These are phyloP conservation scores for Talaromyces atroroseus DNA, from an alignment of 2,329 filamentous ascomycete species.

Conservation along the genomic window DNA sequence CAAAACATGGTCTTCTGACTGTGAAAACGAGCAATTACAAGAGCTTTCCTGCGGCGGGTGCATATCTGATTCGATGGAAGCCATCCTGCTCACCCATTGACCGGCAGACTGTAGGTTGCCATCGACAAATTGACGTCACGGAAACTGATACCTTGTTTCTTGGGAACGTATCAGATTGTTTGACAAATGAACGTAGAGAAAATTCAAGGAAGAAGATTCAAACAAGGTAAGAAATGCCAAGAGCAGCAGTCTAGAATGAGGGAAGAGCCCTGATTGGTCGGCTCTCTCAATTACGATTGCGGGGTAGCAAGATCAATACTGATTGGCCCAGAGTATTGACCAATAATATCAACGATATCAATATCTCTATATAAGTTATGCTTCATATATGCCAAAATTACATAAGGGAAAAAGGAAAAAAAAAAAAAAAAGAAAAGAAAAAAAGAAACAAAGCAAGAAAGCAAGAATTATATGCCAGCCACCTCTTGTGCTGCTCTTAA, in stretches of 20 bases:
- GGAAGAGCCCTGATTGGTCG: background rate
- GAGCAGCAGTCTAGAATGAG: background rate
- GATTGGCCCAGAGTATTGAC: background rate
- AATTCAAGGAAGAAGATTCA: background rate
- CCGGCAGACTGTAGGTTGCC: background rate
- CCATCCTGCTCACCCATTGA: background rate
- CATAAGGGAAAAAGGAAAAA: background rate
- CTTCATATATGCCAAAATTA: background rate
- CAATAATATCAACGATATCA: too few species aligned
- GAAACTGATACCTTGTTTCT: background rate
- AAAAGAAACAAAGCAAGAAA: background rate
- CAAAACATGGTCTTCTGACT: background rate
- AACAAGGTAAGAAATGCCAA: background rate
- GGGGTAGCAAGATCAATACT: background rate
- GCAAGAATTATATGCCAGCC: background rate
- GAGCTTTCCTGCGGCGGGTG: background rate
- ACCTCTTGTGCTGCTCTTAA: conserved; percentile 25
- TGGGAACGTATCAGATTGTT: background rate
- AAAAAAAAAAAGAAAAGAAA: too few species aligned
- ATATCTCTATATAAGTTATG: too few species aligned
- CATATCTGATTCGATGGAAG: background rate
- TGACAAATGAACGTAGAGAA: background rate
- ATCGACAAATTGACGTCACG: background rate
- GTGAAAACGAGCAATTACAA: background rate
- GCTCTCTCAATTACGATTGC: background rate